Evolutionary conservation across 2,329 filamentous ascomycete genomes (phyloP), one percentile per base, ranked within the genome.

Genomic region (Trichoderma hamatum): DNA sequence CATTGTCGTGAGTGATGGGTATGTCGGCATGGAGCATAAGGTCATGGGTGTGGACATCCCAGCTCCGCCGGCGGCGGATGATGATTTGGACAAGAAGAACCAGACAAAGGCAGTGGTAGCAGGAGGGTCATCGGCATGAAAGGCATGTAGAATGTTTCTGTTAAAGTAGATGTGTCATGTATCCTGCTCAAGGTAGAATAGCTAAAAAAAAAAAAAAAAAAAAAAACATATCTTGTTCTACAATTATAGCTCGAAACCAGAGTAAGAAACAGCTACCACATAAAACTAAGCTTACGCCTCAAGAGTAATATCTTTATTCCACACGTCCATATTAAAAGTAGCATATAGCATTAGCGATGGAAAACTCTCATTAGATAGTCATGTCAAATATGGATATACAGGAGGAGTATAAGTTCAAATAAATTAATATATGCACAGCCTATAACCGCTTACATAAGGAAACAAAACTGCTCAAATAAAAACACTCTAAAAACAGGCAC

Each of bases 1-100:
- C 3, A 78, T 86, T 71, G 89, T 97, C 2, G 83, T 96, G 21
- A 98, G 95, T 79, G 96, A 98, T 83, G 89, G 89, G 19, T 98
- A 98, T 80, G 83, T 93, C 39, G 93, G 92, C 0, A 88, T 98
- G 84, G 83, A 86, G 76, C 83, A 87, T 70, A 77, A 78, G 28
- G 70, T 85, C 1, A 70, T 80, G 46, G 84, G 82, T 2, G 81
- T 88, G 0, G 82, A 86, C 26, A 79, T 89, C n/a, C 86, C 86
- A 21, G 80, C 79, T 34, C 75, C 80, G 65, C 85, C 86, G 3
- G 77, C 73, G 24, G 84, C 86, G 43, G 83, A 84, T 63, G 82
- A 84, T 70, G 84, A 83, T 72, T 75, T 83, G 10, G 78, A 80
- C 54, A 78, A 78, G 21, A 46, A 16, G 43, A 30, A 3, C 4